These are phyloP conservation scores for Amylostereum chailletii DNA, from an alignment of 1,284 basidiomycete genomes.

Conservation along the genomic window DNA sequence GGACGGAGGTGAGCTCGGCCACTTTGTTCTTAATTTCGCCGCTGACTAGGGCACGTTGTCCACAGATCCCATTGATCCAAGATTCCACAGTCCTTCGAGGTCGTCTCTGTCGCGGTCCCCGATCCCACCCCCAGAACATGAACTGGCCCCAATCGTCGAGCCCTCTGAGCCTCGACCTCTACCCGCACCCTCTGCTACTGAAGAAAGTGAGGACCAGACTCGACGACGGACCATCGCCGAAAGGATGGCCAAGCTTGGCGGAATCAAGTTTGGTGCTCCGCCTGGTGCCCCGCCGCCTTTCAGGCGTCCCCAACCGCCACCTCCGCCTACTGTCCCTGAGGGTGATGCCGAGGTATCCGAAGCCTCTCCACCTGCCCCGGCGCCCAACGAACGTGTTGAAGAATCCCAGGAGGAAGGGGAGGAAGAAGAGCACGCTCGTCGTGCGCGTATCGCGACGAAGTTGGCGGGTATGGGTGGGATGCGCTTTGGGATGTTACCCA, in stretches of 20 bases:
- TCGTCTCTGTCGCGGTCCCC: slow-evolving; percentile 10
- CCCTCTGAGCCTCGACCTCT: no score
- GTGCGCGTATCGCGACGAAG: slow-evolving; percentile 60
- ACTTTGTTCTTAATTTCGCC: no score
- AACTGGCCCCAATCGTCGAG: background rate
- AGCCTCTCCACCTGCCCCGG: background rate
- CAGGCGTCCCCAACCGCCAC: slow-evolving; percentile 29
- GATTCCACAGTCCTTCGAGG: slow-evolving; percentile 35
- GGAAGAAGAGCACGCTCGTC: slow-evolving; percentile 59
- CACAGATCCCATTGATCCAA: slow-evolving; percentile 59
- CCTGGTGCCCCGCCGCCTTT: slow-evolving; percentile 15
- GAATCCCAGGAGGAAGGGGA: slow-evolving; percentile 30
- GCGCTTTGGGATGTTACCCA: slow-evolving; percentile 67
- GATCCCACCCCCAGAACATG: background rate
- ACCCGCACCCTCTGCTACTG: background rate
- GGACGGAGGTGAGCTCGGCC: slow-evolving; percentile 42
- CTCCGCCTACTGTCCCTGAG: slow-evolving; percentile 22
- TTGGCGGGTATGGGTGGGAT: slow-evolving; percentile 69
- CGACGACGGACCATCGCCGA: slow-evolving; percentile 64
- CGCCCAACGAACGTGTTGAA: slow-evolving; percentile 1
- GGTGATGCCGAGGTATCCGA: slow-evolving; percentile 23
- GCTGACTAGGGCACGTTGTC: slow-evolving; percentile 7
- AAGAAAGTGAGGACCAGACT: slow-evolving; percentile 38
- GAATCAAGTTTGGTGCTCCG: slow-evolving; percentile 60
- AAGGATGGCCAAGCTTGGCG: slow-evolving; percentile 72